Evolutionary conservation across 768 basidiomycete genomes (phyloP).

Genomic region (Leccinum disarticulatum): DNA sequence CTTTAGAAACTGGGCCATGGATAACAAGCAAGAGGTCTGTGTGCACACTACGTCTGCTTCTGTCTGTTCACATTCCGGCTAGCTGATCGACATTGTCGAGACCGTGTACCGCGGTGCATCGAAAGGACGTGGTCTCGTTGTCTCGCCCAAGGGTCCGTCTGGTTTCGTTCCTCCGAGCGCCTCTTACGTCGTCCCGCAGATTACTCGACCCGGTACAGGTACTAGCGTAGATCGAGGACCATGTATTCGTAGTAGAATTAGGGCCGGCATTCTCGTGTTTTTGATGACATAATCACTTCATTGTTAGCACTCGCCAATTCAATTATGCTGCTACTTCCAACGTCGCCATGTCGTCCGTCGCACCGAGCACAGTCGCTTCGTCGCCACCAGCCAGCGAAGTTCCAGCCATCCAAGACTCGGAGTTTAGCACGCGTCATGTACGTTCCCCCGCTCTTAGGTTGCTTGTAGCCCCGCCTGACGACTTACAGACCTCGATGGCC

Average conservation of each 20-base stretch:
- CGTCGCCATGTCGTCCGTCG: slow-evolving; percentile 19
- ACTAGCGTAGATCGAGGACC: slow-evolving; percentile 35
- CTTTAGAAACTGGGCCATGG: slow-evolving; percentile 97
- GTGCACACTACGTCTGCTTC: background rate
- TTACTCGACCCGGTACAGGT: slow-evolving; percentile 81
- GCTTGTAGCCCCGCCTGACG: background rate
- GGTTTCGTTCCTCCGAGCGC: rapidly evolving
- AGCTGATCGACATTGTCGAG: slow-evolving; percentile 98
- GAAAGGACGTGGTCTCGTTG: slow-evolving; percentile 96
- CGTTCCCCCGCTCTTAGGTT: background rate
- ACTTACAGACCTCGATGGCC: slow-evolving; percentile 16
- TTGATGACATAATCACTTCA: slow-evolving; percentile 27
- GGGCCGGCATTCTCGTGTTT: slow-evolving; percentile 30
- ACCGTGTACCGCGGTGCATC: slow-evolving; percentile 98
- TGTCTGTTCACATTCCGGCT: background rate
- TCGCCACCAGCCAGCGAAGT: slow-evolving; percentile 25
- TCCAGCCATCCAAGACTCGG: background rate
- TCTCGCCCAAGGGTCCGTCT: slow-evolving; percentile 85
- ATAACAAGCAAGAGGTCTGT: slow-evolving; percentile 93
- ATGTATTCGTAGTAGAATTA: slow-evolving; percentile 3
- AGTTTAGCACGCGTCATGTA: slow-evolving; percentile 19
- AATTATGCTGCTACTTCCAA: slow-evolving; percentile 8
- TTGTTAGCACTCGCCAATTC: slow-evolving; percentile 8
- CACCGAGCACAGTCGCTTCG: slow-evolving; percentile 28
- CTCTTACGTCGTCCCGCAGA: slow-evolving; percentile 40